Evolutionary conservation across 345 rosid species (phyloP).

Genomic region (Arabidopsis suecica): DNA sequence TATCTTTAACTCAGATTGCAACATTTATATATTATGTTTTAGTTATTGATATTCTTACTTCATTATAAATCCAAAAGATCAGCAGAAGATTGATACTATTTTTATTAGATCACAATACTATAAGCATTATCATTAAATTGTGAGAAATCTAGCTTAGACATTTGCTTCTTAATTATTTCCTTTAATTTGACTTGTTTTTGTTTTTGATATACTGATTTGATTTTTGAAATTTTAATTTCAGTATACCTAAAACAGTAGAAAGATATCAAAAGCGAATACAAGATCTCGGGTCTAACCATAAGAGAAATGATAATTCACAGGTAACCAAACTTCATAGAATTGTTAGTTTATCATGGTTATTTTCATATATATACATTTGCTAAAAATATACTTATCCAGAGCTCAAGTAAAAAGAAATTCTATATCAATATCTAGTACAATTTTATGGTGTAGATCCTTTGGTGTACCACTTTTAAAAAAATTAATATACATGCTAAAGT

Average conservation of each 20-base stretch:
- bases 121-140: neutral
- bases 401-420: too few species aligned
- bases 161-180: conserved; percentile 1
- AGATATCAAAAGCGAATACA: conserved; percentile 67
- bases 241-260: conserved; percentile 70
- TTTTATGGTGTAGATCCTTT: neutral
- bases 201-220: neutral
- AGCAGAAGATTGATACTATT: neutral
- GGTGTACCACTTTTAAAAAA: neutral
- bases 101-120: neutral
- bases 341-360: neutral
- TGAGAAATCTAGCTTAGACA: neutral
- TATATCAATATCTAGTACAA: neutral
- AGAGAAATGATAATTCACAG: conserved; percentile 51
- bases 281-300: conserved; percentile 52
- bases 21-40: neutral
- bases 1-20: neutral
- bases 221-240: conserved; percentile 31
- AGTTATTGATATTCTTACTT: neutral
- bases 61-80: neutral
- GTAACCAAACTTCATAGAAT: conserved; percentile 28
- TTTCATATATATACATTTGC: neutral
- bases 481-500: neutral
- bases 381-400: neutral
- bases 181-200: neutral